Conservation (phyloP, 2,329 filamentous ascomycete genomes). For the Trichoderma koningiopsis region DNA sequence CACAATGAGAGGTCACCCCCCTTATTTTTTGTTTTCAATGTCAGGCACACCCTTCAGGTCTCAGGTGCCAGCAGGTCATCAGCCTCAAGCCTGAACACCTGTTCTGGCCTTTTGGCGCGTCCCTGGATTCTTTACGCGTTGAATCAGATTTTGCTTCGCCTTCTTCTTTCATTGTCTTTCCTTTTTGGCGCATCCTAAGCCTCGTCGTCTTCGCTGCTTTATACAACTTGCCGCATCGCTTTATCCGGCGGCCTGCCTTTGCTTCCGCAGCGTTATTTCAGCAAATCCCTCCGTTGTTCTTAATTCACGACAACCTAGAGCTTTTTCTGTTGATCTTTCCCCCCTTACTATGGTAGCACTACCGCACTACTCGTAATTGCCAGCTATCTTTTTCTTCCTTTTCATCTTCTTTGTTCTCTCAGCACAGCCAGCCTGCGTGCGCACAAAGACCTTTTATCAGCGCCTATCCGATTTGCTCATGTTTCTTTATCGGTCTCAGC, state of each 20-base stretch:
- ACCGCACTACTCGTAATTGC: constrained; percentile 18
- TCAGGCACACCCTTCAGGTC: constrained; percentile 20
- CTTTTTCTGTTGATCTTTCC: background rate
- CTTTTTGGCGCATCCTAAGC: background rate
- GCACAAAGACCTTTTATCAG: background rate
- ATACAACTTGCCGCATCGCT: constrained; percentile 13
- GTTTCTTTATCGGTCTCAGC: constrained; percentile 19
- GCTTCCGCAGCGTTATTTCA: constrained; percentile 1
- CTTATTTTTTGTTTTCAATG: constrained; percentile 4
- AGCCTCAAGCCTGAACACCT: constrained; percentile 26
- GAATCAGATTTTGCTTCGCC: background rate
- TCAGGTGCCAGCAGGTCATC: constrained; percentile 25
- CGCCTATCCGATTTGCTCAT: constrained; percentile 28
- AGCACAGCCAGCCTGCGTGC: constrained; percentile 7
- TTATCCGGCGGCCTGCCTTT: background rate
- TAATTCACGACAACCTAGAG: constrained; percentile 9
- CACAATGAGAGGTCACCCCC: constrained; percentile 24
- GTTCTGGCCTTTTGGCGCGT: constrained; percentile 10
- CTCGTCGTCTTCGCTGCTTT: background rate
- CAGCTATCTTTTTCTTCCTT: background rate
- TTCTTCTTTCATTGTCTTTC: background rate
- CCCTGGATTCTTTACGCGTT: constrained; percentile 6
- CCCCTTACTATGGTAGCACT: constrained; percentile 20
- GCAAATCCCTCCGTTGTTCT: constrained; percentile 4
- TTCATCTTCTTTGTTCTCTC: background rate